A percentile compares a stretch with the other conserved stretches of the same genome.
Evolutionary conservation across 2,329 filamentous ascomycete genomes (phyloP).

Genomic region (Ophiostoma quercus): DNA sequence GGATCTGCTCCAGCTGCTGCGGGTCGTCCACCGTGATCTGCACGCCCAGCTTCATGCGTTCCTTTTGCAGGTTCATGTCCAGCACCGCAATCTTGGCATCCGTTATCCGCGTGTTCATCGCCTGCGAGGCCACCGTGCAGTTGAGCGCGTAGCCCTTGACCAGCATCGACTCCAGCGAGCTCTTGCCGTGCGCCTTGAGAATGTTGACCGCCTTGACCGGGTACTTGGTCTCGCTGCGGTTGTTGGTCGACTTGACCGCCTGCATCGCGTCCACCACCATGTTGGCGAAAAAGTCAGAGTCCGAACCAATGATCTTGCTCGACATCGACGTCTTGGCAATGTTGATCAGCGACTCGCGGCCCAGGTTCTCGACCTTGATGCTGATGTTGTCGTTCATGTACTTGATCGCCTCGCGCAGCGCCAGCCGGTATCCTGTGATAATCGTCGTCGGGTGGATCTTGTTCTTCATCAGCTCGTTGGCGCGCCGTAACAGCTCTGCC

Average conservation of each 20-base stretch:
- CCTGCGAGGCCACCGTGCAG: constrained; percentile 96
- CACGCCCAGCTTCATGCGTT: constrained; percentile 97
- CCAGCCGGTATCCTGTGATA: constrained; percentile 95
- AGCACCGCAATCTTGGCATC: constrained; percentile 96
- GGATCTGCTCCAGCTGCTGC: constrained; percentile 94
- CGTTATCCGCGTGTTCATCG: constrained; percentile 86
- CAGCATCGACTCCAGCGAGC: constrained; percentile 75
- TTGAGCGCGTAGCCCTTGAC: constrained; percentile 97
- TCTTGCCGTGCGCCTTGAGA: constrained; percentile 96
- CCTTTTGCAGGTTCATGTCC: constrained; percentile 98
- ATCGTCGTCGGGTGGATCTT: constrained; percentile 99
- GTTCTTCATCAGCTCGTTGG: constrained; percentile 99
- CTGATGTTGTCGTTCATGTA: constrained; percentile 99
- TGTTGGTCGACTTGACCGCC: constrained; percentile 89
- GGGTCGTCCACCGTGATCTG: constrained; percentile 98
- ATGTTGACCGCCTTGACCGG: constrained; percentile 99
- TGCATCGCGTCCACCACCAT: constrained; percentile 97
- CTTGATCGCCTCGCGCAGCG: constrained; percentile 90
- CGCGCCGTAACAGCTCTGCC: constrained; percentile 85
- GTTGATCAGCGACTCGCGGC: constrained; percentile 82
- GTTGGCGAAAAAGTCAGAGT: constrained; percentile 94
- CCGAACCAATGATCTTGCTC: constrained; percentile 94
- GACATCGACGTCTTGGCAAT: constrained; percentile 99
- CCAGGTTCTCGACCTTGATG: constrained; percentile 88
- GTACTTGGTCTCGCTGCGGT: constrained; percentile 86